A percentile compares a stretch with the other conserved stretches of the same genome.
phyloP scores from a whole-genome alignment of 768 basidiomycete species.

The Melanogaster broomeanus region DNA sequence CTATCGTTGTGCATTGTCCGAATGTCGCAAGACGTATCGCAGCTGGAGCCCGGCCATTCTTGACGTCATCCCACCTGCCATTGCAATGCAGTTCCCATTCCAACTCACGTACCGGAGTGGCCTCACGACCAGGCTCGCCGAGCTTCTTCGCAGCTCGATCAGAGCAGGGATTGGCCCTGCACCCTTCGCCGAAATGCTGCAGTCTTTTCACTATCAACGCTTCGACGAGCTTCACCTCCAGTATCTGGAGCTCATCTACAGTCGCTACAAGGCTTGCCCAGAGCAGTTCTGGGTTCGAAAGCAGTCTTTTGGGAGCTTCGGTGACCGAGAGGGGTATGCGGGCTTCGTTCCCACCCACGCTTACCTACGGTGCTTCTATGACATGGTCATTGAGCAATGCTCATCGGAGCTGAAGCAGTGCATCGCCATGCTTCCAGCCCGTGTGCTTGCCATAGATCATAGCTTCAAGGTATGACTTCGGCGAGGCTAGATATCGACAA shows the following conservation, averaged over 20 bases:
- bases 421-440: conserved; percentile 22
- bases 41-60: conserved; percentile 30
- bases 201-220: conserved; percentile 15
- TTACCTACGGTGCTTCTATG: conserved; percentile 26
- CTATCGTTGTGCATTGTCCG: conserved; percentile 14
- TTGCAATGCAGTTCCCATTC: conserved; percentile 26
- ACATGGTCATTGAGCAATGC: conserved; percentile 24
- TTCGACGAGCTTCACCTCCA: conserved; percentile 18
- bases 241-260: neutral
- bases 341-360: conserved; percentile 22
- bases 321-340: conserved; percentile 13
- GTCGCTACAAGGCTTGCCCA: neutral
- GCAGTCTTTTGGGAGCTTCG: neutral
- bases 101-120: conserved; percentile 21
- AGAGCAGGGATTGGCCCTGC: conserved; percentile 25
- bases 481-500: neutral
- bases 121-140: conserved; percentile 14
- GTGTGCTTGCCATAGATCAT: conserved; percentile 23
- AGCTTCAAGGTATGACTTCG: conserved; percentile 23
- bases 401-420: conserved; percentile 21
- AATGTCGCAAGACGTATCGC: conserved; percentile 23
- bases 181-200: conserved; percentile 24
- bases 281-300: neutral
- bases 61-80: conserved; percentile 10
- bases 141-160: conserved; percentile 19